phyloP scores from a whole-genome alignment of 2,329 filamentous ascomycete species.

The Knoxdaviesia proteae region DNA sequence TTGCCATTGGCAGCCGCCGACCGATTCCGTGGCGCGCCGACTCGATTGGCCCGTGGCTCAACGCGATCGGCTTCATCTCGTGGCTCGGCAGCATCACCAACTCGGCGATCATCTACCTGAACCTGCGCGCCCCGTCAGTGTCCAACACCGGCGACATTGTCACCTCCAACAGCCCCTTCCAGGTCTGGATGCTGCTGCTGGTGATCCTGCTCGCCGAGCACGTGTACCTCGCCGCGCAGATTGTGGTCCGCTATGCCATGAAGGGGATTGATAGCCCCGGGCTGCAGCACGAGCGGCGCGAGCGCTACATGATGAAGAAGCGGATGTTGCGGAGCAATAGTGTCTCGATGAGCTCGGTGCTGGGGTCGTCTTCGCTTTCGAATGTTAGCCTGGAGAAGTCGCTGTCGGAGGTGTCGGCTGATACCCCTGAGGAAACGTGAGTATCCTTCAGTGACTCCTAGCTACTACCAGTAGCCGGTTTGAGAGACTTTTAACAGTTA shows the following conservation, averaged over 20 bases:
- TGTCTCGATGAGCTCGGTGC: too few relatives aligned
- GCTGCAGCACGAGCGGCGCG: conserved; percentile 62
- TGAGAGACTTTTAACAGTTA: too few relatives aligned
- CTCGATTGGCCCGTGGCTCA: conserved; percentile 83
- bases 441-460: too few relatives aligned
- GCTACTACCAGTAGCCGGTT: too few relatives aligned
- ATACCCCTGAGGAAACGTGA: too few relatives aligned
- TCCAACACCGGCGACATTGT: too few relatives aligned
- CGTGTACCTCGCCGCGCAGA: conserved; percentile 60
- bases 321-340: conserved; percentile 30
- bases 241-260: conserved; percentile 51
- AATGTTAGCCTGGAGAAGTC: too few relatives aligned
- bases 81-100: conserved; percentile 85
- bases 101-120: conserved; percentile 75
- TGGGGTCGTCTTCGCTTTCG: too few relatives aligned
- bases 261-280: conserved; percentile 70
- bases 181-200: conserved; percentile 61
- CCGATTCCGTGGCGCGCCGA: conserved; percentile 80
- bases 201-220: conserved; percentile 77
- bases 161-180: conserved; percentile 18
- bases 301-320: conserved; percentile 64
- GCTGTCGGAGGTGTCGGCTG: too few relatives aligned
- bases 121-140: conserved; percentile 15
- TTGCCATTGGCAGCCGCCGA: conserved; percentile 70
- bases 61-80: conserved; percentile 69